phyloP scores from a whole-genome alignment of 352 stramenopile species.

The Phytopythium ostracodes region DNA sequence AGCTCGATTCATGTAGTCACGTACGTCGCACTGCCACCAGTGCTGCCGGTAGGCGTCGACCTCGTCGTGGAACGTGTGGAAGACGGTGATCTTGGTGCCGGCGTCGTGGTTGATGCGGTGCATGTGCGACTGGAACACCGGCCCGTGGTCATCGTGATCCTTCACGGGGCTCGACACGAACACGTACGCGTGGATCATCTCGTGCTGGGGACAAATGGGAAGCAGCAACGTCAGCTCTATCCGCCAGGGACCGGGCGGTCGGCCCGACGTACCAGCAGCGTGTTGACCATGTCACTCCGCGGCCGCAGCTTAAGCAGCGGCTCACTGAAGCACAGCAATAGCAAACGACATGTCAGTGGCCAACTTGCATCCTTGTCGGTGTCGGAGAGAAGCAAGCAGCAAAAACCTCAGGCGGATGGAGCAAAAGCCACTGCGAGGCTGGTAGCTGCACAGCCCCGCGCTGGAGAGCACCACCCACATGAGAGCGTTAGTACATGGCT shows the following conservation, averaged over 20 bases:
- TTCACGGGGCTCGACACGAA: slow-evolving; percentile 76
- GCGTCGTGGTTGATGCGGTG: slow-evolving; percentile 64
- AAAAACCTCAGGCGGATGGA: slow-evolving; percentile 76
- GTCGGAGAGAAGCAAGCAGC: not conserved
- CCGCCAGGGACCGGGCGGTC: not conserved
- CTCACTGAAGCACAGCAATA: slow-evolving; percentile 33
- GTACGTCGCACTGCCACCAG: slow-evolving; percentile 83
- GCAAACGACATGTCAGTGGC: not conserved
- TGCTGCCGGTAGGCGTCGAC: slow-evolving; percentile 82
- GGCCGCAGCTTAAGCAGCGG: slow-evolving; percentile 79
- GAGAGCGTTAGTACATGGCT: not conserved
- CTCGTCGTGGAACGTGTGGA: slow-evolving; percentile 89
- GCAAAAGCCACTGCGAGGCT: slow-evolving; percentile 72
- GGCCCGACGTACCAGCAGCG: slow-evolving; percentile 47
- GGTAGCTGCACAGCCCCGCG: slow-evolving; percentile 77
- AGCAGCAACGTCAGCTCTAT: no score
- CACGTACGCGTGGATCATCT: slow-evolving; percentile 90
- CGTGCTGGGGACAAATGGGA: slow-evolving; percentile 75
- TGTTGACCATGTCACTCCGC: slow-evolving; percentile 84
- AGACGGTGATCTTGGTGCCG: slow-evolving; percentile 80
- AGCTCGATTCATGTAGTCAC: not conserved
- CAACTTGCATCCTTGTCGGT: not conserved
- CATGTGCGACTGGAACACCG: slow-evolving; percentile 81
- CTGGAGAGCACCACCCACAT: slow-evolving; percentile 16
- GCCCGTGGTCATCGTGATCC: slow-evolving; percentile 84